phyloP scores from a whole-genome alignment of 257 asterid species.

The Solanum pinnatisectum region DNA sequence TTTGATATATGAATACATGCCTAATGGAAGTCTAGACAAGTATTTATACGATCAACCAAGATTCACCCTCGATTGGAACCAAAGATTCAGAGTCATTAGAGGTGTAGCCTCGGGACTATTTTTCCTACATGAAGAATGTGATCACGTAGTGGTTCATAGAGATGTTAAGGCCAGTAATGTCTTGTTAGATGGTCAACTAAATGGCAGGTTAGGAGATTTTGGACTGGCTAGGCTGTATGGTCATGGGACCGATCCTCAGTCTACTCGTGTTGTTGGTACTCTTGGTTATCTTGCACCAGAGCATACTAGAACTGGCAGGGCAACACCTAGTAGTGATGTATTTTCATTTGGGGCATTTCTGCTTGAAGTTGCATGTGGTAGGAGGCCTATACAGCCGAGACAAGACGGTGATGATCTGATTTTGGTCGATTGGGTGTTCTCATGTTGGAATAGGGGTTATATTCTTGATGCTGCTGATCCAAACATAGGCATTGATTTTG shows the following conservation, averaged over 20 bases:
- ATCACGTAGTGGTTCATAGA: not conserved
- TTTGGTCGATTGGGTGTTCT: not conserved
- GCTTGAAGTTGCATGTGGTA: not conserved
- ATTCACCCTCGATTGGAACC: not conserved
- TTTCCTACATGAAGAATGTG: not conserved
- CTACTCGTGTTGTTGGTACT: not conserved
- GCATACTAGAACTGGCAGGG: not conserved
- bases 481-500: not conserved
- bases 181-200: not conserved
- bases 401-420: not conserved
- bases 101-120: not conserved
- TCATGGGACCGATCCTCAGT: not conserved
- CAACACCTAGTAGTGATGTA: not conserved
- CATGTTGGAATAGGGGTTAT: not conserved
- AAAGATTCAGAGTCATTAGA: not conserved
- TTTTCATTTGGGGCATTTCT: not conserved
- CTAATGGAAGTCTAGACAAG: constrained; percentile 48
- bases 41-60: not conserved
- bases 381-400: not conserved
- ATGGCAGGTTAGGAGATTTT: not conserved
- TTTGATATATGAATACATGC: not conserved
- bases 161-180: constrained; percentile 28
- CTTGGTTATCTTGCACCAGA: constrained; percentile 2
- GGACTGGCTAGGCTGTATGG: not conserved
- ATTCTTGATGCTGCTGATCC: not conserved